Evolutionary conservation across 768 basidiomycete species (phyloP).

Genomic region (Porphyrellus cyaneotinctus): DNA sequence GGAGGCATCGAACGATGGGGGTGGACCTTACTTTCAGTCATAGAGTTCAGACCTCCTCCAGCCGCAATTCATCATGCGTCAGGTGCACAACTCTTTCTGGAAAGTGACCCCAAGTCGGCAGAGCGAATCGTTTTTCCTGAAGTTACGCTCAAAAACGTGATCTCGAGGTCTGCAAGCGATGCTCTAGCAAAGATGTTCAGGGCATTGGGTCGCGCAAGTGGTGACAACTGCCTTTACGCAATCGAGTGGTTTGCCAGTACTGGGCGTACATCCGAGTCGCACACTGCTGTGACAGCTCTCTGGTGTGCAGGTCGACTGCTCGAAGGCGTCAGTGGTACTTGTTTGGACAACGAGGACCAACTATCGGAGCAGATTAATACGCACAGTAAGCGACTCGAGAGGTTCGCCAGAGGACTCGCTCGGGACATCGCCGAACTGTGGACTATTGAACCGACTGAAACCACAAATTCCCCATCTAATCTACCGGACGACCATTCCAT

Average conservation of each 20-base stretch:
- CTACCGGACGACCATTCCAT: slow-evolving; percentile 33
- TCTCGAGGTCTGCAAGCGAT: slow-evolving; percentile 46
- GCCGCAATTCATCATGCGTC: slow-evolving; percentile 46
- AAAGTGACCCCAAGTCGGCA: slow-evolving; percentile 39
- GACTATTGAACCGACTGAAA: slow-evolving; percentile 44
- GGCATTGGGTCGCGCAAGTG: slow-evolving; percentile 63
- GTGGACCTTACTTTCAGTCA: slow-evolving; percentile 76
- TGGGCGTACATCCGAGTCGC: slow-evolving; percentile 41
- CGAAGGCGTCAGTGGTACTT: slow-evolving; percentile 60
- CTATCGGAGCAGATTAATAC: neutral
- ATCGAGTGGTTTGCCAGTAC: slow-evolving; percentile 79
- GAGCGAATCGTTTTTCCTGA: slow-evolving; percentile 52
- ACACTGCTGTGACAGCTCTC: slow-evolving; percentile 60
- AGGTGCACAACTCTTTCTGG: slow-evolving; percentile 53
- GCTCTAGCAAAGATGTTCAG: slow-evolving; percentile 70
- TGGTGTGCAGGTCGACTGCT: slow-evolving; percentile 81
- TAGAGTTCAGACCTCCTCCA: slow-evolving; percentile 65
- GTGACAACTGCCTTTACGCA: slow-evolving; percentile 66
- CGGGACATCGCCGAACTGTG: slow-evolving; percentile 69
- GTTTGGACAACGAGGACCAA: slow-evolving; percentile 32
- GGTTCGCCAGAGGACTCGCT: slow-evolving; percentile 58
- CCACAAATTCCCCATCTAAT: slow-evolving; percentile 16
- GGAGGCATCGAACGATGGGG: slow-evolving; percentile 93
- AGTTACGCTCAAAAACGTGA: slow-evolving; percentile 51
- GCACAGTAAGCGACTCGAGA: slow-evolving; percentile 52